phyloP scores from a whole-genome alignment of 345 rosid species.

The Tarenaya hassleriana region DNA sequence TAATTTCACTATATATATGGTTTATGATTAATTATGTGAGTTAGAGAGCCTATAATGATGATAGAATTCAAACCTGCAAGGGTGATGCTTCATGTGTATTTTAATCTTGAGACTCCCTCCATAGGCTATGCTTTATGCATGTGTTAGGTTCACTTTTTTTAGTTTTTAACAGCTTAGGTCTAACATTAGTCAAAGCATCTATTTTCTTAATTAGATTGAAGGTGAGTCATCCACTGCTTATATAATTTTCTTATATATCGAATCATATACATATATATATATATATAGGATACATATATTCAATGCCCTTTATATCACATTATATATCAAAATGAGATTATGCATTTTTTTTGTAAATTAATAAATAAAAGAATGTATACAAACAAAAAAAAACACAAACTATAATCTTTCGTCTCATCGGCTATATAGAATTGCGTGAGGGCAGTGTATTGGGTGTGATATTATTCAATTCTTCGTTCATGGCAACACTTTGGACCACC shows the following conservation, averaged over 20 bases:
- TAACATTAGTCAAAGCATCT: slow-evolving; percentile 16
- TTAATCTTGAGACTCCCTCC: slow-evolving; percentile 20
- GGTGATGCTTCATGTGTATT: neutral
- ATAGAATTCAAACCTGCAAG: slow-evolving; percentile 17
- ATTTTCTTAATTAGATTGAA: slow-evolving; percentile 18
- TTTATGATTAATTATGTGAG: too few relatives aligned
- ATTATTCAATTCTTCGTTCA: slow-evolving; percentile 32
- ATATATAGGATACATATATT: too few relatives aligned
- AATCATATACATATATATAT: too few relatives aligned
- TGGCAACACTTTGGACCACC: slow-evolving; percentile 36
- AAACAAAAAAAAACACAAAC: slow-evolving; percentile 23
- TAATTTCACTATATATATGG: too few relatives aligned
- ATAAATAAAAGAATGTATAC: neutral
- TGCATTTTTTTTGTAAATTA: too few relatives aligned
- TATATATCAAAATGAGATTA: too few relatives aligned
- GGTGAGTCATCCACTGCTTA: slow-evolving; percentile 1
- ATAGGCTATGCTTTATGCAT: slow-evolving; percentile 33
- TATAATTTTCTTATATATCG: too few relatives aligned
- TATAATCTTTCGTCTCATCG: slow-evolving; percentile 22
- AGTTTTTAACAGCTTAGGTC: slow-evolving; percentile 15
- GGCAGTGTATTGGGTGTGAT: slow-evolving; percentile 33
- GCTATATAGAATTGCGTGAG: slow-evolving; percentile 27
- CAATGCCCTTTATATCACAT: too few relatives aligned
- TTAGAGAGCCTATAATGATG: neutral
- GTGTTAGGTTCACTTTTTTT: slow-evolving; percentile 30